phyloP scores from a whole-genome alignment of 2,329 filamentous ascomycete genomes.

The Fusarium temperatum region DNA sequence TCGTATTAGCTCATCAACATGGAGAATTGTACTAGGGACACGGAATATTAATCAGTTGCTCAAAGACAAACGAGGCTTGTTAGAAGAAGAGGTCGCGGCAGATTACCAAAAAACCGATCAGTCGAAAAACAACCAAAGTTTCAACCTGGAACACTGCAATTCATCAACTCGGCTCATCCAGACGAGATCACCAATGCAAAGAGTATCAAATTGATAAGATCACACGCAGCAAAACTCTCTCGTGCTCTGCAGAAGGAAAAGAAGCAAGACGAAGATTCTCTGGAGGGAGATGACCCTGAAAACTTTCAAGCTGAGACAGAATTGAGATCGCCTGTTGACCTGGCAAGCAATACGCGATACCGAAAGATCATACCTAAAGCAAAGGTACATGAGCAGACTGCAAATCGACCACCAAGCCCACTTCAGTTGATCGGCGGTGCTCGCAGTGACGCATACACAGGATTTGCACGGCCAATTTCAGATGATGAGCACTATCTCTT shows the following conservation, averaged over 20 bases:
- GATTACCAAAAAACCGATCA: neutral
- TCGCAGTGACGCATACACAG: neutral
- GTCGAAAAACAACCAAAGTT: neutral
- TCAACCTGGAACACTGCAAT: neutral
- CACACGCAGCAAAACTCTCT: slow-evolving; percentile 1
- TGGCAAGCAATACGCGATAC: neutral
- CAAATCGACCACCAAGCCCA: neutral
- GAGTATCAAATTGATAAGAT: slow-evolving; percentile 9
- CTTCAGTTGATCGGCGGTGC: neutral
- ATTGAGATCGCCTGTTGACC: too few species aligned
- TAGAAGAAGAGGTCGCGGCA: neutral
- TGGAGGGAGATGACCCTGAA: neutral
- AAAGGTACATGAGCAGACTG: neutral
- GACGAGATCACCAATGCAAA: neutral
- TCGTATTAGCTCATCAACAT: neutral
- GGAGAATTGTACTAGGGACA: neutral
- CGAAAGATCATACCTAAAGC: neutral
- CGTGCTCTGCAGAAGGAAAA: neutral
- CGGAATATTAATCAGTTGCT: neutral
- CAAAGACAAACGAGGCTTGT: neutral
- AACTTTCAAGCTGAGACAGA: neutral
- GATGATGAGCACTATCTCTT: slow-evolving; percentile 17
- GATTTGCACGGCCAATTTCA: slow-evolving; percentile 7
- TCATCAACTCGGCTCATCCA: slow-evolving; percentile 1
- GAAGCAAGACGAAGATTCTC: neutral